phyloP scores from a whole-genome alignment of 2,329 filamentous ascomycete species.

The Diaporthe batatas region DNA sequence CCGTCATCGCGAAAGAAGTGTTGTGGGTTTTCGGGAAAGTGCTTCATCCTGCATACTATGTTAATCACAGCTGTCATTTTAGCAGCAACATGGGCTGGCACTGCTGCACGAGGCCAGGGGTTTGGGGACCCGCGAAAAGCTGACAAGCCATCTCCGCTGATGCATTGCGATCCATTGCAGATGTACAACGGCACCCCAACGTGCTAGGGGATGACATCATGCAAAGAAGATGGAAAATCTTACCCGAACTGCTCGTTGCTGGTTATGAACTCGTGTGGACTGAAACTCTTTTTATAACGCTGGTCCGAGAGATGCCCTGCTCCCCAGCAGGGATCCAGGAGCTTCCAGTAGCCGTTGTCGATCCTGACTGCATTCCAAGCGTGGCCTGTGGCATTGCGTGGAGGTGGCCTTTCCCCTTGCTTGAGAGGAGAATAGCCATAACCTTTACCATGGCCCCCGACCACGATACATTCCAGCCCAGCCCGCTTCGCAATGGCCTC shows the following conservation, averaged over 20 bases:
- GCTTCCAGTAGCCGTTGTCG: constrained; percentile 89
- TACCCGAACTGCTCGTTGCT: constrained; percentile 85
- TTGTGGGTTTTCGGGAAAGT: constrained; percentile 78
- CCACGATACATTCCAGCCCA: constrained; percentile 81
- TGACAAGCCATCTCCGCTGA: no score
- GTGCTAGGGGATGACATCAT: background rate
- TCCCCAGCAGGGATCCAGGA: constrained; percentile 94
- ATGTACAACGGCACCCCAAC: background rate
- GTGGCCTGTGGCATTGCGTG: constrained; percentile 74
- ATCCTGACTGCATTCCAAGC: constrained; percentile 96
- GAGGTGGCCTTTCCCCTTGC: constrained; percentile 75
- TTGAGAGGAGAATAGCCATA: constrained; percentile 76
- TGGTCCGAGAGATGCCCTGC: constrained; percentile 76
- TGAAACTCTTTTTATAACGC: constrained; percentile 77
- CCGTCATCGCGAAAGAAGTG: constrained; percentile 84
- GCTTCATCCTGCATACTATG: constrained; percentile 57
- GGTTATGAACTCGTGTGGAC: constrained; percentile 69
- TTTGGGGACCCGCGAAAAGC: background rate
- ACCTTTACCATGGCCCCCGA: constrained; percentile 88
- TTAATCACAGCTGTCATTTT: background rate
- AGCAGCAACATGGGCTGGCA: background rate
- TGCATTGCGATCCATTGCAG: no score
- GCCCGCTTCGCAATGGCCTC: constrained; percentile 81
- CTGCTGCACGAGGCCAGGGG: background rate
- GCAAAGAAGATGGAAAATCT: no score